Percentiles rank a stretch among this genome's conserved stretches.
Conservation (phyloP, 176 grass and related monocot species). For the Cenchrus purpureus region DNA sequence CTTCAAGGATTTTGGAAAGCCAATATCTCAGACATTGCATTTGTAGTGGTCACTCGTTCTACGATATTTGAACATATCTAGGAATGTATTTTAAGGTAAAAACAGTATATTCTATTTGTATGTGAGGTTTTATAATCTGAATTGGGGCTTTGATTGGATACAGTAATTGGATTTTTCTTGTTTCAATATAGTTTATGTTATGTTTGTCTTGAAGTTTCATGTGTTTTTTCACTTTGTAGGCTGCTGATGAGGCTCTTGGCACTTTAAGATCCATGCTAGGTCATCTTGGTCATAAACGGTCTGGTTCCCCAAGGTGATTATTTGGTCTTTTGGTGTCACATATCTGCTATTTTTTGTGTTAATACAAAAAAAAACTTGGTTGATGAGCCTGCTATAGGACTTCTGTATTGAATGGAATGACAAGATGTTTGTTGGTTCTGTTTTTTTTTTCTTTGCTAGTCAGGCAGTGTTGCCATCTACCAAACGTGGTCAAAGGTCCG, state of each 20-base stretch:
- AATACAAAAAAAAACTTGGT: constrained; percentile 29
- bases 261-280: constrained; percentile 85
- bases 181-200: constrained; percentile 2
- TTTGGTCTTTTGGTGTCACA: constrained; percentile 7
- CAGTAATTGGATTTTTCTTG: background rate
- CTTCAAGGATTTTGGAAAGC: constrained; percentile 9
- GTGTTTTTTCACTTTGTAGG: constrained; percentile 50
- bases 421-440: background rate
- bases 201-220: constrained; percentile 19
- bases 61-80: no score
- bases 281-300: constrained; percentile 68
- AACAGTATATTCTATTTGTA: background rate
- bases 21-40: constrained; percentile 22
- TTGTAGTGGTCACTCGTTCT: background rate
- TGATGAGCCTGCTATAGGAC: background rate
- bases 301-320: constrained; percentile 83
- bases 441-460: background rate
- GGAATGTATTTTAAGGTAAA: background rate
- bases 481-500: background rate
- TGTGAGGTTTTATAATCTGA: constrained; percentile 4
- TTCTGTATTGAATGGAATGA: background rate
- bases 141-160: background rate
- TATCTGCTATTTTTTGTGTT: background rate
- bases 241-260: constrained; percentile 87
- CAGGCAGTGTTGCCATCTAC: background rate